Conservation (phyloP, 257 asterid species). For the Scutellaria baicalensis region DNA sequence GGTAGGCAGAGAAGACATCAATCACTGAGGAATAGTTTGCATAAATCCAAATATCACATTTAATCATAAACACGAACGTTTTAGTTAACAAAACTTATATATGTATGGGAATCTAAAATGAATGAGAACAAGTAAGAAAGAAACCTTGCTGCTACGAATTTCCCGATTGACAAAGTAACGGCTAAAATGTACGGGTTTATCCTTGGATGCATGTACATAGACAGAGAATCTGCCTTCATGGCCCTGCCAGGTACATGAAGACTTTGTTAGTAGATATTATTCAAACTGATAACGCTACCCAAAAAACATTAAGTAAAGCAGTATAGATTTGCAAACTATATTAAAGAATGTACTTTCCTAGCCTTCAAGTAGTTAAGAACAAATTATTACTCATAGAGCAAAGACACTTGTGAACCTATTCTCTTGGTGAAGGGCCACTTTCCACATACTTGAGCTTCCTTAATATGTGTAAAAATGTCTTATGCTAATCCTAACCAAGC, state of each 20-base stretch:
- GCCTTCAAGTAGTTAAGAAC: neutral
- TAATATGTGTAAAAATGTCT: neutral
- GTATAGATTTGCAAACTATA: neutral
- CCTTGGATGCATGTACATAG: conserved; percentile 95
- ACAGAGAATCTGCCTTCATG: conserved; percentile 96
- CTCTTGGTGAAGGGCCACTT: neutral
- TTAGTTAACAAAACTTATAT: neutral
- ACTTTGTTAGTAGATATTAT: neutral
- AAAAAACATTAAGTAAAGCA: conserved; percentile 6
- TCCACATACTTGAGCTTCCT: neutral
- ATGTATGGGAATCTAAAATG: neutral
- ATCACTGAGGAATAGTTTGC: neutral
- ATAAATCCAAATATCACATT: neutral
- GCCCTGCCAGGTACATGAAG: conserved; percentile 55
- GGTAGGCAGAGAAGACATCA: neutral
- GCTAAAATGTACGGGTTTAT: conserved; percentile 90
- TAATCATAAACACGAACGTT: conserved; percentile 15
- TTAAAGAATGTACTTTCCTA: neutral
- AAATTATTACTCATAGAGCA: neutral
- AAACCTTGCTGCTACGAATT: conserved; percentile 87
- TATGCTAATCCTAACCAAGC: conserved; percentile 1
- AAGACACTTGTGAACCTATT: neutral
- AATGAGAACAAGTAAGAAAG: conserved; percentile 7
- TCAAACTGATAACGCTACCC: neutral
- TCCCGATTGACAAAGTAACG: conserved; percentile 91